Base-by-base conservation (phyloP, 306 rosid species). In the Trifolium pratense region DNA sequence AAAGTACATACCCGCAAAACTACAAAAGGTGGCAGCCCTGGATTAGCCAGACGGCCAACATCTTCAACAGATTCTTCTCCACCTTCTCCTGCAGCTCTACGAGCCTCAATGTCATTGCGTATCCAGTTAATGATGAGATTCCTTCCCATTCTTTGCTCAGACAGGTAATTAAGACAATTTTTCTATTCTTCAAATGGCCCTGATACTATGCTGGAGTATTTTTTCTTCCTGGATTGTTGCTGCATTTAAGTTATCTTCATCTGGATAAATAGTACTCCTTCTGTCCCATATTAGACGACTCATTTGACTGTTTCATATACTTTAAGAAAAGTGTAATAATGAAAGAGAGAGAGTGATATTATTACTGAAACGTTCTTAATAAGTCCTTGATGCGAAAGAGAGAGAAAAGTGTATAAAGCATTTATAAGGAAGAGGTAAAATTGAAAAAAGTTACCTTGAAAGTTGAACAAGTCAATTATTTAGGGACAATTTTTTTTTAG, bases 91-190 rank as follows among this genome's bases (percentile, higher is more conserved):
- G 85, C 96, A 56, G 93, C 97, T 72, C 84, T 93, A 79, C 88
- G 92, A 21, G 93, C 89, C 55, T 93, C 98, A 6, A 82, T 93
- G 84, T 80, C 86, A 10, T 70, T 93, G 79, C 91, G 98, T 17
- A 73, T 93, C 80, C 93, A 86, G 78, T 82, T 93, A 48, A 91
- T 93, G 71, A 79, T 91, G 84, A 91, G 97, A 85, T 85, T 91
- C 82, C 93, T 93, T 85, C 98, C 98, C 60, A 81, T 84, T 68
- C 86, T 93, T 75, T 86, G 86, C 52, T 75, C 87, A 51, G 92
- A 93, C 60, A 78, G 98, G 98, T 93, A 86, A 88, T 64, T 64
- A 64, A 32, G 84, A 51, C 15, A 26, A 11, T 2, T 46, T n/a
- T 69, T 71, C 43, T 29, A 64, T 16, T 49, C 55, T 57, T 73